Percentiles rank a stretch among this genome's conserved stretches.
Conservation (phyloP, 805 yeast genomes). For the Candida schatavii region DNA sequence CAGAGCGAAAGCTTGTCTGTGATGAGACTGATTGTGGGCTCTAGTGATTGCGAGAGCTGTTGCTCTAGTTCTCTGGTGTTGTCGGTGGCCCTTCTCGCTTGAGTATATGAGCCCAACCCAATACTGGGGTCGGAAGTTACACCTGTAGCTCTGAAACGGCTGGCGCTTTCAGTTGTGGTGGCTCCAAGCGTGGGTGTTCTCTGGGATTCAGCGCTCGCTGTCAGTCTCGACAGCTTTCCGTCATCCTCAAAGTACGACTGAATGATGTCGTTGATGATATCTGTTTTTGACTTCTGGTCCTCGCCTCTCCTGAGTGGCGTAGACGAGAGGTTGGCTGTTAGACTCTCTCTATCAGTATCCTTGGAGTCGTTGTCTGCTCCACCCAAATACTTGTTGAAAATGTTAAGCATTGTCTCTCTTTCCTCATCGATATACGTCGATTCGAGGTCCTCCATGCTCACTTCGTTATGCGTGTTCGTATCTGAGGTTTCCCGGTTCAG, state of each 20-base stretch:
- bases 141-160: background rate
- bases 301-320: background rate
- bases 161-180: background rate
- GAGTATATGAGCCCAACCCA: background rate
- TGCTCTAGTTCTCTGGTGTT: background rate
- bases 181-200: background rate
- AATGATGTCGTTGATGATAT: background rate
- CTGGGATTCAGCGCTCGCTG: background rate
- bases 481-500: conserved; percentile 2
- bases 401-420: conserved; percentile 20
- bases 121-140: no score
- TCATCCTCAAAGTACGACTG: background rate
- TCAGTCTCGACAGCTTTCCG: background rate
- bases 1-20: background rate
- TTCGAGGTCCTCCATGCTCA: conserved; percentile 1
- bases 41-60: background rate
- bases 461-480: conserved; percentile 1
- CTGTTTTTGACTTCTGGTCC: background rate
- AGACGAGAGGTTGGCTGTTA: background rate
- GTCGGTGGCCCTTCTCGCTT: background rate
- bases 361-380: background rate
- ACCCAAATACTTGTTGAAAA: conserved; percentile 22
- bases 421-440: conserved; percentile 16
- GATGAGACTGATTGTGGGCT: background rate
- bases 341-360: background rate